Evolutionary conservation across 164 flowering plant species (phyloP).

Genomic region (Pachysandra terminalis): DNA sequence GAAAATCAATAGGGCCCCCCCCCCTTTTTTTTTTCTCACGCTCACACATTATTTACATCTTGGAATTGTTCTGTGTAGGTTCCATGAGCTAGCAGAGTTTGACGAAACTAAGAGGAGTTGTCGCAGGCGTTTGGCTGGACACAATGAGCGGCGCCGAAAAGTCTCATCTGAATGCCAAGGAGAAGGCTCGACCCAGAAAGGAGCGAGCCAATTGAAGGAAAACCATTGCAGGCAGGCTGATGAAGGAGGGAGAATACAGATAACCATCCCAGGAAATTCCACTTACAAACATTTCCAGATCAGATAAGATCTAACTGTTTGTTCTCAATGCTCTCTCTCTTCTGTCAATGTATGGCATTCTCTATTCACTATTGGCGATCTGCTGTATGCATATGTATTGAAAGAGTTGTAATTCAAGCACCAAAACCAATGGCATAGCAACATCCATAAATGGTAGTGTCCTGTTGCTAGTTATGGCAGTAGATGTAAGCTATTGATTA

Average conservation of each 20-base stretch:
- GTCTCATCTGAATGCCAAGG: constrained; percentile 26
- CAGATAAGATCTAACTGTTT: constrained; percentile 12
- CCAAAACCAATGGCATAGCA: not conserved
- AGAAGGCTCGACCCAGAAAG: constrained; percentile 26
- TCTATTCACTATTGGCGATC: too few relatives aligned
- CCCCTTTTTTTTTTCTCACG: too few relatives aligned
- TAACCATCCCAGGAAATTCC: constrained; percentile 9
- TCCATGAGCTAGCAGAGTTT: constrained; percentile 47
- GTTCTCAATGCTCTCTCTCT: constrained; percentile 43
- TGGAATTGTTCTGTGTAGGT: constrained; percentile 24
- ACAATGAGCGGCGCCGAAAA: constrained; percentile 49
- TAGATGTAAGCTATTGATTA: not conserved
- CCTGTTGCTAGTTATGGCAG: not conserved
- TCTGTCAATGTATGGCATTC: constrained; percentile 31
- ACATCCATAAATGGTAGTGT: not conserved
- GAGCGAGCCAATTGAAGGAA: constrained; percentile 16
- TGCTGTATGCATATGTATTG: not conserved
- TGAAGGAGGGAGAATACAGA: constrained; percentile 18
- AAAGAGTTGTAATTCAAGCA: not conserved
- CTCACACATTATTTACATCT: not conserved
- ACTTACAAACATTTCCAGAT: constrained; percentile 27
- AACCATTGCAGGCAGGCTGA: constrained; percentile 14
- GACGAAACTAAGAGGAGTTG: constrained; percentile 52
- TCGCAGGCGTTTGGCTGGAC: constrained; percentile 45
- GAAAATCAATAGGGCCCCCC: too few relatives aligned